Conservation (phyloP, 139 green algal genomes). For the Tetraselmis striata region DNA sequence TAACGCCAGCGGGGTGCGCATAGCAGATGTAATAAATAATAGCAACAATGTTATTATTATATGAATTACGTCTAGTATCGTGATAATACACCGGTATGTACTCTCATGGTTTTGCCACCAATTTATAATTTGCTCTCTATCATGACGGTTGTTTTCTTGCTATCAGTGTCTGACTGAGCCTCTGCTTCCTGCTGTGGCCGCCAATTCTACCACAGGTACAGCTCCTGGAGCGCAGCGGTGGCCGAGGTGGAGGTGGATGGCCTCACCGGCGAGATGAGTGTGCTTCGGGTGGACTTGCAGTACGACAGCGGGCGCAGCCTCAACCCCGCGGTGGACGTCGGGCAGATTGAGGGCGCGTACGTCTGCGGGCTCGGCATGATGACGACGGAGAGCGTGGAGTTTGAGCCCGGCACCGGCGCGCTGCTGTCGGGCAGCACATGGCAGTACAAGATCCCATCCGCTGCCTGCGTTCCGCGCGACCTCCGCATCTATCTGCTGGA, state of each 20-base stretch:
- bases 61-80: too few species aligned
- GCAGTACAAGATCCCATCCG: conserved; percentile 40
- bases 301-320: conserved; percentile 48
- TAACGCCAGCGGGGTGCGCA: too few species aligned
- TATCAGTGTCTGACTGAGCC: conserved; percentile 3
- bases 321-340: conserved; percentile 59
- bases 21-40: too few species aligned
- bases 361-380: conserved; percentile 27
- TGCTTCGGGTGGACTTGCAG: conserved; percentile 46
- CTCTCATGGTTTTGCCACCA: too few species aligned
- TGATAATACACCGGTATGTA: too few species aligned
- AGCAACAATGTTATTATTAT: too few species aligned
- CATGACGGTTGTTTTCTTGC: conserved; percentile 12
- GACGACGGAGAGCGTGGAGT: conserved; percentile 23
- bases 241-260: conserved; percentile 42
- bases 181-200: background rate
- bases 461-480: conserved; percentile 26
- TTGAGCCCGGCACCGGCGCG: conserved; percentile 16
- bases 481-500: too few species aligned
- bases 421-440: conserved; percentile 26
- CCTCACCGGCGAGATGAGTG: conserved; percentile 46
- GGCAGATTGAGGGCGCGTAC: conserved; percentile 41
- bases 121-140: conserved; percentile 10
- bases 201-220: too few species aligned
- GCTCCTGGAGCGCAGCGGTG: conserved; percentile 32